Base-by-base conservation (phyloP, 1,284 basidiomycete species). In the Rhizoctonia solani region DNA sequence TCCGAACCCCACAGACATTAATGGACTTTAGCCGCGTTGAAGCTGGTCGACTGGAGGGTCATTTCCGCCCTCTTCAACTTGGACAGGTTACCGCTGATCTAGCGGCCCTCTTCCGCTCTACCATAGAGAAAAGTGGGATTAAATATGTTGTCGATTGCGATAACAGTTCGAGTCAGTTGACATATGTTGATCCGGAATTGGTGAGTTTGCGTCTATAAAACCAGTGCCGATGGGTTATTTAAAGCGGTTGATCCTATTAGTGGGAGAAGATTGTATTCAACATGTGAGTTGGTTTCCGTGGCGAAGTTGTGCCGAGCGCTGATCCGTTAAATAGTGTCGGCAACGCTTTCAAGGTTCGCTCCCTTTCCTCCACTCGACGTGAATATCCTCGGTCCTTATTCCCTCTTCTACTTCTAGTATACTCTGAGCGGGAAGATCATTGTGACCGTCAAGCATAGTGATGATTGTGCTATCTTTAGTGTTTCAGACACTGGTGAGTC, bases 201-300 rank as follows among this genome's bases (percentile, higher is more conserved):
- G 72, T 68, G n/a, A 11, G 41, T 30, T 8, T 16, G n/a, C 14
- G 13, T 37, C 21, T 27, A 47, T 55, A 27, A 4, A 23, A 52
- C 9, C 14, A 27, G 23, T 11, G 14, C 6, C 8, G 44, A 23
- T 27, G 32, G n/a, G n/a, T n/a, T 25, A 54, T 54, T 58, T 30
- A n/a, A 65, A 27, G 37, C 30, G 1, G 44, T 27, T 27, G 21
- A 52, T 41, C 21, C 23, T 37, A 25, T 50, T 59, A 73, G 72
- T 76, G 75, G 75, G 75, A 76, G 56, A 76, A 76, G 70, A 74
- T 76, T 25, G 67, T 75, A 21, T 75, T 75, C 72, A 75, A 75
- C 65, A 66, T 76, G 37, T 70, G 46, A 49, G 66, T 68, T 19
- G 2, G 6, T 30, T 21, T 19, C 21, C 6, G 19, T 46, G 8